Base-by-base conservation (phyloP, 176 grass and related monocot species). In the Eragrostis curvula region DNA sequence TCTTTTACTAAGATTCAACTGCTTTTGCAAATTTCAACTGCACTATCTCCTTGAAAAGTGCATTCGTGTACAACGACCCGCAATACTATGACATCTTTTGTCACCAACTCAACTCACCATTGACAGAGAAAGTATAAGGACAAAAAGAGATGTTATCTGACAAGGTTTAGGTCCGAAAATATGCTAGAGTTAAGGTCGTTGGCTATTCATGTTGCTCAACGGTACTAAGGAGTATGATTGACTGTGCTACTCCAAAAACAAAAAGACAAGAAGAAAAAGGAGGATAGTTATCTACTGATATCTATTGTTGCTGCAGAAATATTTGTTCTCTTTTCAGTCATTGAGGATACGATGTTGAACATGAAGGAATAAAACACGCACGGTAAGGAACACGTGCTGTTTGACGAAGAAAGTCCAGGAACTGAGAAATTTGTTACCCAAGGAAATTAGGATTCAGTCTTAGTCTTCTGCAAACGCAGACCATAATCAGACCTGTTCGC, bases 11-110 rank as follows among this genome's bases (percentile, higher is more conserved):
- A 82, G 82, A 80, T 44, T 43, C 32, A 40, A 17, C 7, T n/a
- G 27, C 71, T n/a, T 78, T 83, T 82, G 55, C 66, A 65, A 52
- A 66, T 87, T 52, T 83, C 79, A 65, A 83, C 65, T 80, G 46
- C 41, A 74, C 13, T 55, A 20, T 49, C 51, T 20, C 62, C 24
- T 29, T 66, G 25, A 21, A 27, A 2, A n/a, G 9, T 84, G 11
- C 62, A 76, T 29, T 59, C 45, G 1, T 64, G 21, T 73, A 30
- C 39, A 58, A 56, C 72, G 61, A 76, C 82, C 61, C 57, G 72
- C 81, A 73, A 55, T 29, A 51, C 42, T 18, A 12, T 2, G 23
- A 50, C 32, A 36, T 36, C n/a, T 36, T 36, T 36, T 36, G 32
- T 36, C 32, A 29, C 27, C 28, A 6, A 50, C 1, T 39, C 16